Base-by-base conservation (phyloP, 495 filamentous ascomycete genomes). In the Cercophora sp. region DNA sequence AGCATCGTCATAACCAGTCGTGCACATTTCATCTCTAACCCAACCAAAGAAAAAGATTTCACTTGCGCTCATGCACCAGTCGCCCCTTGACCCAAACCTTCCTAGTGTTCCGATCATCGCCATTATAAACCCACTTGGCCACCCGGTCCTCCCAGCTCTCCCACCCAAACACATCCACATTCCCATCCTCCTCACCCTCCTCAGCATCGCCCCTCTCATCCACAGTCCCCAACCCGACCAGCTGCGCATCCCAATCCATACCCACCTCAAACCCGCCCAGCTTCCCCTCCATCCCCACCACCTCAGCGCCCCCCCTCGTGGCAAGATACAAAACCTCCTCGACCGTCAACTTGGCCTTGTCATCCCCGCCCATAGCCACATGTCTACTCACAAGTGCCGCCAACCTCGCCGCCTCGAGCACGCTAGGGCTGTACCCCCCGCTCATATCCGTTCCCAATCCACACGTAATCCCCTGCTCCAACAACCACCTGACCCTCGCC, bases 391-490 rank as follows among this genome's bases (percentile, higher is more conserved):
- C 88, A 25, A 94, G 70, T 39, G 80, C 79, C 2, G 91, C 89
- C 60, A 91, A 86, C 20, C 90, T 69, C 32, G 81, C 84, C n/a
- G 85, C 83, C 52, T 90, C 87, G 0, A 97, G 76, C 13, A 97
- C 78, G 59, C 80, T 85, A 4, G 85, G 73, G 32, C 79, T 86
- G 59, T 90, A 96, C 8, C 93, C 93, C 9, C 92, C 93, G 57
- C 80, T 85, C 9, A 96, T 79, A 65, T 98, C 93, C 0, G 91
- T 97, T 0, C 93, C 93, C 0, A 98, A 68, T 0, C 93, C 93
- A 4, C 94, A 82, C 0, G 76, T 79, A 35, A 98, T 72, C 0
- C 89, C 89, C 31, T 75, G 75, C 19, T 90, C 78, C n/a, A 95
- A 68, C 49, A 95, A 64, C 57, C 73, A 70, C 15, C 91, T 74